Percentiles rank a stretch among this genome's conserved stretches.
phyloP scores from a whole-genome alignment of 2,329 filamentous ascomycete genomes.

The Hypoxylon sp. region DNA sequence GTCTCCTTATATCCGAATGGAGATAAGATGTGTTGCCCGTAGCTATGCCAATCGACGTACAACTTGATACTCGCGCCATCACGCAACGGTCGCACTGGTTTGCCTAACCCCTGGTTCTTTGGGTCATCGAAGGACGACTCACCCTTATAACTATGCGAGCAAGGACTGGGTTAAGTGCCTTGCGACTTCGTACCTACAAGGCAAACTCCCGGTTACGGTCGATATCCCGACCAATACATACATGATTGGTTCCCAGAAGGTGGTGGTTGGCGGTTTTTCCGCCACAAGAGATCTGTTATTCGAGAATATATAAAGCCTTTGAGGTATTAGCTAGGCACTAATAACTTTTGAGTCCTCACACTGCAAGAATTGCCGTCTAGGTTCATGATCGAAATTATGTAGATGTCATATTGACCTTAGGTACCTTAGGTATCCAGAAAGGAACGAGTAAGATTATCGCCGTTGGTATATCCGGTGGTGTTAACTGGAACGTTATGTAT shows the following conservation, averaged over 20 bases:
- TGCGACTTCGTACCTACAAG: slow-evolving; percentile 60
- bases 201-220: slow-evolving; percentile 68
- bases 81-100: slow-evolving; percentile 51
- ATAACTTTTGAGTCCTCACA: not conserved
- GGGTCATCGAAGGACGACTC: slow-evolving; percentile 57
- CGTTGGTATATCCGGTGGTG: slow-evolving; percentile 58
- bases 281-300: slow-evolving; percentile 69
- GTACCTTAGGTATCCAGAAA: slow-evolving; percentile 68
- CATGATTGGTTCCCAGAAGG: slow-evolving; percentile 54
- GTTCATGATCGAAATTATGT: slow-evolving; percentile 73
- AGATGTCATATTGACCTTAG: slow-evolving; percentile 76
- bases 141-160: slow-evolving; percentile 61
- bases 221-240: slow-evolving; percentile 64
- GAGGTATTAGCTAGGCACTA: slow-evolving; percentile 3
- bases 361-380: slow-evolving; percentile 63
- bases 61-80: slow-evolving; percentile 62
- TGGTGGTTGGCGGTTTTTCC: slow-evolving; percentile 64
- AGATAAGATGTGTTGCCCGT: slow-evolving; percentile 66
- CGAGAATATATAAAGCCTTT: slow-evolving; percentile 71
- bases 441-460: slow-evolving; percentile 54
- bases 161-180: slow-evolving; percentile 64
- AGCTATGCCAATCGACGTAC: slow-evolving; percentile 72
- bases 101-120: slow-evolving; percentile 61
- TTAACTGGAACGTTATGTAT: slow-evolving; percentile 62
- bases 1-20: slow-evolving; percentile 68